Evolutionary conservation across 2,329 filamentous ascomycete species (phyloP).

Genomic region (Aspergillaceae sp.): DNA sequence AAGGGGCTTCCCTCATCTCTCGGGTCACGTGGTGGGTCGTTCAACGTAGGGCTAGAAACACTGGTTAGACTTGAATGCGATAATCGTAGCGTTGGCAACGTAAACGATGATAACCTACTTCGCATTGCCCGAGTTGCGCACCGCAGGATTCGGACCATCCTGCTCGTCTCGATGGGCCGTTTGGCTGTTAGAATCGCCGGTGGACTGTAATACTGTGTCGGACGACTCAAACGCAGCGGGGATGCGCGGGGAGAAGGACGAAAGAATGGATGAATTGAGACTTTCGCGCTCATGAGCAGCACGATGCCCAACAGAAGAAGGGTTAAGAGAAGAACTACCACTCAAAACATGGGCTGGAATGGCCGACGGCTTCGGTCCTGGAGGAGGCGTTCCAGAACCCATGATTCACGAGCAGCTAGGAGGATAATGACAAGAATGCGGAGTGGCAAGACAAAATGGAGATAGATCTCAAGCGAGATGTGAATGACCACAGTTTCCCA

Average conservation of each 20-base stretch:
- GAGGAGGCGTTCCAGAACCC: slow-evolving; percentile 37
- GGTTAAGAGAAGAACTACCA: slow-evolving; percentile 45
- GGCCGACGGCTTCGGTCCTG: slow-evolving; percentile 42
- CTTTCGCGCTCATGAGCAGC: slow-evolving; percentile 50
- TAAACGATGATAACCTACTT: slow-evolving; percentile 15
- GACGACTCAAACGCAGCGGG: slow-evolving; percentile 23
- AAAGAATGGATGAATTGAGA: slow-evolving; percentile 51
- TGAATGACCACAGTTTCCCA: neutral
- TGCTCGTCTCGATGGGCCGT: neutral
- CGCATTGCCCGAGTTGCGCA: slow-evolving; percentile 11
- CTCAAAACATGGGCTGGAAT: slow-evolving; percentile 51
- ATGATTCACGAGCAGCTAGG: slow-evolving; percentile 21
- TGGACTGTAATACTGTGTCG: slow-evolving; percentile 10
- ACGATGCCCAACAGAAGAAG: slow-evolving; percentile 38
- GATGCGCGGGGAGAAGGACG: slow-evolving; percentile 43
- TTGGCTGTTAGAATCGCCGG: slow-evolving; percentile 7
- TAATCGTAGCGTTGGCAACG: neutral
- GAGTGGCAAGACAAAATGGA: neutral
- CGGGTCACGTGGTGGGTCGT: slow-evolving; percentile 45
- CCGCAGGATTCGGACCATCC: slow-evolving; percentile 6
- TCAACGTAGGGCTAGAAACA: slow-evolving; percentile 23
- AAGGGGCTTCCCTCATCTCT: slow-evolving; percentile 44
- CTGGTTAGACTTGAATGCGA: neutral
- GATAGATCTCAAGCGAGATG: neutral
- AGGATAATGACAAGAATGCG: neutral